phyloP scores from a whole-genome alignment of 163 green algal species.

The Scenedesmus sp. region DNA sequence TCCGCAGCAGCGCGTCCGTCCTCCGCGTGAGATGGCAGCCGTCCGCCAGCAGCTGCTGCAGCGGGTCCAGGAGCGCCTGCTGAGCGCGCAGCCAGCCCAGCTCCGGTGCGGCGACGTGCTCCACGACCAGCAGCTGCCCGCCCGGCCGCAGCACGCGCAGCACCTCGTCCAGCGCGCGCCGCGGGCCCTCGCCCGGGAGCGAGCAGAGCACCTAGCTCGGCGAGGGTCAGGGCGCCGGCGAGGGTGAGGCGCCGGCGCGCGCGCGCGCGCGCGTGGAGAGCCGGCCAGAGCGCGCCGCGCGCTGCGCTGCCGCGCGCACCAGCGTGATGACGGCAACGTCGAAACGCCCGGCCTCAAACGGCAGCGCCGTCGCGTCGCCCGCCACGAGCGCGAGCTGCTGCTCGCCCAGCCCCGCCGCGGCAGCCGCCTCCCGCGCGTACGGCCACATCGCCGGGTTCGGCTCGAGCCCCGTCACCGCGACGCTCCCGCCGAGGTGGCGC shows the following conservation, averaged over 20 bases:
- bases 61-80: conserved; percentile 71
- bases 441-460: conserved; percentile 52
- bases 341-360: conserved; percentile 45
- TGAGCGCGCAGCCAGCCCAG: conserved; percentile 41
- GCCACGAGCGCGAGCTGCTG: conserved; percentile 46
- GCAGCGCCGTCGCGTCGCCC: conserved; percentile 43
- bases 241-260: no score
- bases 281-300: no score
- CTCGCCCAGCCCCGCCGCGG: conserved; percentile 24
- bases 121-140: conserved; percentile 76
- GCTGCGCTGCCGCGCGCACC: no score
- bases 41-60: conserved; percentile 80
- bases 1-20: conserved; percentile 55
- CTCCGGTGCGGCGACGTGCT: conserved; percentile 69
- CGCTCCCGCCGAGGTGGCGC: not conserved
- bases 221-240: no score
- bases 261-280: no score
- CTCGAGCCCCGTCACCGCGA: conserved; percentile 44
- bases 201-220: conserved; percentile 82
- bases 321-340: conserved; percentile 55
- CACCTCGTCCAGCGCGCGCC: conserved; percentile 58
- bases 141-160: conserved; percentile 71
- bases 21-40: conserved; percentile 79
- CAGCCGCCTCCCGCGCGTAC: conserved; percentile 35
- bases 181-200: conserved; percentile 51